Base-by-base conservation (phyloP, 1,139 yeast species). In the Spathaspora sp. region DNA sequence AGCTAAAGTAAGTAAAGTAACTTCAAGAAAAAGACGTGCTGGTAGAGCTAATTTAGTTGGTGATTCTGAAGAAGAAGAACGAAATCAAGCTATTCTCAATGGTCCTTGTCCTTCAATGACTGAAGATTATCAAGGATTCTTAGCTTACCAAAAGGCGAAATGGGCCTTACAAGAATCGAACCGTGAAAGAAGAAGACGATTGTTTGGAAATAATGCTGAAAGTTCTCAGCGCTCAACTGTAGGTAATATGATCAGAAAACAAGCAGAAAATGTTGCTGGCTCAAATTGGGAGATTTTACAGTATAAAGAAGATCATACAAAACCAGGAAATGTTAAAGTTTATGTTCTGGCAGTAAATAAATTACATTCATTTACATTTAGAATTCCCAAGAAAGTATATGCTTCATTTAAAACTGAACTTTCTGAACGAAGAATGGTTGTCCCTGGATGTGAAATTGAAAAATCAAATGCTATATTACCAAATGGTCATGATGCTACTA, bases 261-360 rank as follows among this genome's bases (percentile, higher is more conserved):
- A 88, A 58, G 95, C 96, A 0, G 96, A 86, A 58, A 74, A 70
- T 59, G 82, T 85, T 57, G 88, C 89, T 9, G 86, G 84, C 4
- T 71, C 87, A 0, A 78, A 84, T 38, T 93, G 99, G 98, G 90
- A 90, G 53, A 76, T 93, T 42, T 67, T 93, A 43, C 93, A 90
- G 57, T 83, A 89, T 56, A 78, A 80, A 48, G 62, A 71, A 3
- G 82, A 77, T 48, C 80, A 84, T 0, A 59, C 69, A 17, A 77
- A 68, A 48, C 86, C 90, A 0, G 99, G 97, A 8, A 86, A 81
- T 45, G 72, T 91, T 38, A 84, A 83, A 48, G 97, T 88, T 0
- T 81, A 76, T 60, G 89, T 85, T 2, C 63, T 81, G 53, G 82
- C 93, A 41, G 81, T 82, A 52, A 84, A 81, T 11, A 86, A 84